phyloP scores from a whole-genome alignment of 768 basidiomycete species.

The Mycena sanguinolenta region DNA sequence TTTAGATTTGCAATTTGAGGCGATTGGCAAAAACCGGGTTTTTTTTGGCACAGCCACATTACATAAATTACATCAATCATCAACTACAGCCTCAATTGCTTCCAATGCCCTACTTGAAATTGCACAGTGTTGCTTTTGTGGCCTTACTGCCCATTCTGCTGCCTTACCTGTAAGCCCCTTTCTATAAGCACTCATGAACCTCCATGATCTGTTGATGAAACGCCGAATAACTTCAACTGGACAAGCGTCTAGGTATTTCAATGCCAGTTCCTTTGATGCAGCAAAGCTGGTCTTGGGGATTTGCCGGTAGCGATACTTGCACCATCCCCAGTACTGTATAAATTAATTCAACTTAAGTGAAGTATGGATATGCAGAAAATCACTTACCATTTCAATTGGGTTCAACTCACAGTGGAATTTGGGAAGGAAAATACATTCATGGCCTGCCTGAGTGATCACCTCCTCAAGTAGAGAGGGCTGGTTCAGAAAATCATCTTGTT shows the following conservation, averaged over 20 bases:
- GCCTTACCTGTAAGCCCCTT: too few relatives aligned
- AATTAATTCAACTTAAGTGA: not conserved
- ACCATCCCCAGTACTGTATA: constrained; percentile 14
- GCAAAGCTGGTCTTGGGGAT: constrained; percentile 1
- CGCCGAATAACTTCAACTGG: constrained; percentile 6
- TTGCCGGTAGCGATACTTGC: constrained; percentile 18
- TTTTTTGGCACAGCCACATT: too few relatives aligned
- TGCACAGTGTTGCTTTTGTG: constrained; percentile 42
- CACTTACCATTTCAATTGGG: constrained; percentile 18
- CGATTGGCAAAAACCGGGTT: too few relatives aligned
- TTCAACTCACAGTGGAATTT: constrained; percentile 31
- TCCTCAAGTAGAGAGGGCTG: too few relatives aligned
- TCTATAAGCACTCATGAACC: too few relatives aligned
- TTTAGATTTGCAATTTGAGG: too few relatives aligned
- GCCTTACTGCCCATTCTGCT: too few relatives aligned
- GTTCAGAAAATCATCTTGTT: constrained; percentile 40
- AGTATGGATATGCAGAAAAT: too few relatives aligned
- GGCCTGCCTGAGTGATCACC: too few relatives aligned
- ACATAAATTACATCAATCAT: too few relatives aligned
- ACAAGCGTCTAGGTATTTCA: constrained; percentile 14
- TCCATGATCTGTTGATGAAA: constrained; percentile 21
- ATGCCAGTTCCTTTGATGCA: too few relatives aligned
- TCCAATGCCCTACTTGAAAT: constrained; percentile 38
- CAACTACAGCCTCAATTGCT: constrained; percentile 31
- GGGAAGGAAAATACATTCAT: too few relatives aligned